These are phyloP conservation scores for Trichosphaerium sp. DNA, from an alignment of 78 protist species.

Conservation along the genomic window DNA sequence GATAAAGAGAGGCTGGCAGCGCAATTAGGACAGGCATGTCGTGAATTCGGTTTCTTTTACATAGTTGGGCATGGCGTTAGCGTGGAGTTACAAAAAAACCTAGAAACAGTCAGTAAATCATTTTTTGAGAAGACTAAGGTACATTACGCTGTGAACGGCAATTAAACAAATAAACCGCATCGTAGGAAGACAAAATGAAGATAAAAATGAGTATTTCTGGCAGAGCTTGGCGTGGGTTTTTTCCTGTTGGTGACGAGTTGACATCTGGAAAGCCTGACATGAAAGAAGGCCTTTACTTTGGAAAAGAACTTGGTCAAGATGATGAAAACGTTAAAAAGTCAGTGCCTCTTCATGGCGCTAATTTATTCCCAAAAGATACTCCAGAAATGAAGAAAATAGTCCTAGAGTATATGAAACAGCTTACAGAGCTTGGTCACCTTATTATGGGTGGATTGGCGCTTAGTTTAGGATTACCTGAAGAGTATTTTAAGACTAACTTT, in stretches of 20 bases:
- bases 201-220: conserved; percentile 7
- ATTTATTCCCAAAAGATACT: conserved; percentile 1
- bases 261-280: conserved; percentile 15
- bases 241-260: conserved; percentile 22
- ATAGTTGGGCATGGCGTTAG: conserved; percentile 19
- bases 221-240: conserved; percentile 39
- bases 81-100: conserved; percentile 3
- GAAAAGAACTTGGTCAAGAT: conserved; percentile 10
- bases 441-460: conserved; percentile 23
- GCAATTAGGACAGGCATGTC: conserved; percentile 14
- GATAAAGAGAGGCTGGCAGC: neutral
- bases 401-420: conserved; percentile 10
- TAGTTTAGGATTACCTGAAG: neutral
- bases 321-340: no score
- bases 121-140: no score
- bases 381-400: conserved; percentile 5
- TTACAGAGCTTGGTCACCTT: conserved; percentile 10
- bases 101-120: conserved; percentile 10
- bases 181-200: neutral
- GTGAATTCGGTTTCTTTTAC: conserved; percentile 29
- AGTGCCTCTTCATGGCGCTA: neutral
- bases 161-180: no score
- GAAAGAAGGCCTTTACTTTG: conserved; percentile 38
- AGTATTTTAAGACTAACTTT: conserved; percentile 6
- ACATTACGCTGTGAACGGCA: no score